phyloP scores from a whole-genome alignment of 1,284 basidiomycete genomes.

The Rhodotorula sp. region DNA sequence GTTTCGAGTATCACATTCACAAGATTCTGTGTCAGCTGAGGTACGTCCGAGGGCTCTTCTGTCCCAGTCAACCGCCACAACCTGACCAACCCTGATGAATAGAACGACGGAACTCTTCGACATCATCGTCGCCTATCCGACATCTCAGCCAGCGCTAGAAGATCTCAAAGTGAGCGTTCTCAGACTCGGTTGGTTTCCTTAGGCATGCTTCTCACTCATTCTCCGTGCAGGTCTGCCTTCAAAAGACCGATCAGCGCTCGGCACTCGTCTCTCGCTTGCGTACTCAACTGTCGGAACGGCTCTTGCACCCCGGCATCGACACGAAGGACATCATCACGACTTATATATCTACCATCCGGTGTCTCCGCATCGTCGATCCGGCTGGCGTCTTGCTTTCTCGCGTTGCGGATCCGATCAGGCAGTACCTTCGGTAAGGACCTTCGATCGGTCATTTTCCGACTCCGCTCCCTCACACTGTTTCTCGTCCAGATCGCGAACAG shows the following conservation, averaged over 20 bases:
- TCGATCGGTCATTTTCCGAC: background rate
- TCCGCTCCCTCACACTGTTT: too few relatives aligned
- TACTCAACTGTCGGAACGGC: conserved; percentile 52
- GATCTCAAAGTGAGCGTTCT: conserved; percentile 68
- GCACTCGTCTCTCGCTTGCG: conserved; percentile 56
- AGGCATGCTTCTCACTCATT: background rate
- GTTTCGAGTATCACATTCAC: conserved; percentile 84
- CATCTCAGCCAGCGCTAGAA: conserved; percentile 77
- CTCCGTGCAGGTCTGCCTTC: conserved; percentile 63
- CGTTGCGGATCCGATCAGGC: conserved; percentile 82
- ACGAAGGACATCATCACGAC: conserved; percentile 86
- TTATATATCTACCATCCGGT: conserved; percentile 94
- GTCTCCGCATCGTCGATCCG: conserved; percentile 84
- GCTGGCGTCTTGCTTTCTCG: conserved; percentile 87
- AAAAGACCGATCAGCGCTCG: conserved; percentile 71
- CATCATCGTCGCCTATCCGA: conserved; percentile 90
- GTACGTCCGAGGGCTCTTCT: conserved; percentile 50
- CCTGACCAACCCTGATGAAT: background rate
- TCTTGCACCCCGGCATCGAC: conserved; percentile 93
- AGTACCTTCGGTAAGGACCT: conserved; percentile 67
- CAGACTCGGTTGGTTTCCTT: background rate
- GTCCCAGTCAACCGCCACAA: background rate
- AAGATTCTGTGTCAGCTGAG: conserved; percentile 80
- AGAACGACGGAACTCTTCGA: conserved; percentile 89
- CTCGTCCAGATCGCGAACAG: conserved; percentile 66